Conservation (phyloP, 768 basidiomycete genomes). For the Galerina sulciceps region DNA sequence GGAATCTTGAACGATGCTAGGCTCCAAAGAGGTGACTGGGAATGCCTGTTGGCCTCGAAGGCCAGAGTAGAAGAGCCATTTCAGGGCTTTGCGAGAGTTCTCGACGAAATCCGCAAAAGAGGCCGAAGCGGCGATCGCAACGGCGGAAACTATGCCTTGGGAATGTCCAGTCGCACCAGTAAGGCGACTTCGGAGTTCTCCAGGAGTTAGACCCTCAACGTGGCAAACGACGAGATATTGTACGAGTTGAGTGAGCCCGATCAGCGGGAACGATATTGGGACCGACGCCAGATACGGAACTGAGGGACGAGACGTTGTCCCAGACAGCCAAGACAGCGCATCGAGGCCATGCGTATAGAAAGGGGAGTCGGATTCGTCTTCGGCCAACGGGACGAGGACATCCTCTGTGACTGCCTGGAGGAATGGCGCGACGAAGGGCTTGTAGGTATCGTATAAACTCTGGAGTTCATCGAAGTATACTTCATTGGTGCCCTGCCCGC, state of each 20-base stretch:
- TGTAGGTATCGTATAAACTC: constrained; percentile 88
- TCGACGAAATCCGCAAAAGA: constrained; percentile 73
- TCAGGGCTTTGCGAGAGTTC: constrained; percentile 84
- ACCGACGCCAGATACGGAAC: constrained; percentile 89
- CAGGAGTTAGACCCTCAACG: constrained; percentile 76
- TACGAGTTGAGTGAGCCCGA: constrained; percentile 93
- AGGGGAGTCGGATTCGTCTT: constrained; percentile 57
- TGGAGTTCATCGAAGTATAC: constrained; percentile 98
- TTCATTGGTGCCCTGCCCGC: constrained; percentile 98
- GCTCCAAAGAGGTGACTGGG: constrained; percentile 89
- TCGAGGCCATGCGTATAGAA: constrained; percentile 85
- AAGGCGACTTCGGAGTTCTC: constrained; percentile 75
- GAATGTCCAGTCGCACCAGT: constrained; percentile 95
- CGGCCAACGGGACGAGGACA: constrained; percentile 73
- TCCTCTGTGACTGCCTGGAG: constrained; percentile 63
- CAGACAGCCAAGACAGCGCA: constrained; percentile 82
- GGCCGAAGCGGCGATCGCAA: constrained; percentile 80
- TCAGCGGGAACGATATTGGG: constrained; percentile 93
- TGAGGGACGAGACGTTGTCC: constrained; percentile 71
- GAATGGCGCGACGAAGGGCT: constrained; percentile 80
- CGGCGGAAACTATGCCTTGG: constrained; percentile 95
- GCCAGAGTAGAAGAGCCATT: constrained; percentile 93
- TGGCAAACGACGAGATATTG: constrained; percentile 88
- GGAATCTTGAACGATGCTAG: constrained; percentile 83
- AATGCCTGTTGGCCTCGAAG: constrained; percentile 94